Base-by-base conservation (phyloP, 2,329 filamentous ascomycete species). In the Hysterium pulicare region DNA sequence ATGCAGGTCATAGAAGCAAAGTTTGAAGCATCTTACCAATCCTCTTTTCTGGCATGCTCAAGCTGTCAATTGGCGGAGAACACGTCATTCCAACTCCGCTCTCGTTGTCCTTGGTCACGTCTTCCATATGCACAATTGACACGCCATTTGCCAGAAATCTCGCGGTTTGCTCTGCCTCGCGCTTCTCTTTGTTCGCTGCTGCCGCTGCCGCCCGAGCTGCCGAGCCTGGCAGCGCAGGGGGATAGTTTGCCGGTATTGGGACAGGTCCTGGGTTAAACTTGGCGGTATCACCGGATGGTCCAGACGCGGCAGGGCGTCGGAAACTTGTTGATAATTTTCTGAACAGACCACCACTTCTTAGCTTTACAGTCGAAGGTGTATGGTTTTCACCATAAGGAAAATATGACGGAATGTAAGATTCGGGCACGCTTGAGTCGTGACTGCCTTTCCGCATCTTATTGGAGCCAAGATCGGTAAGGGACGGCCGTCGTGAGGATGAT, bases 41-140 rank as follows among this genome's bases (percentile, higher is more conserved):
- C 43, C 61, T 66, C 51, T 55, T 58, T 36, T 66, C 63, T 15
- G 49, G 46, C 11, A 55, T 60, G 41, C 54, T 60, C 37, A 61
- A n/a, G 52, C 60, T 48, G 17, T 55, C 51, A 40, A 65, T 59
- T 5, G 60, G 60, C 26, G 56, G 59, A 9, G 60, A 58, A 49
- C 60, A 64, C 13, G 50, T 61, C 63, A 66, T 66, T 44, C 64
- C 63, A 16, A 66, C 58, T 35, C 63, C 63, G 40, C 61, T 64
- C 45, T 66, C 63, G 42, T 55, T 63, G 44, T 66, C 63, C 45
- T 64, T 64, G 47, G 61, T 54, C 23, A 64, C 62, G 16, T 58
- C 52, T 26, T 60, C 58, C 38, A 46, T 49, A 44, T 13, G 16
- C 5, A 15, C 15, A 15, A 16, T 3, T 8, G 17, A 5, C 8